A percentile compares a stretch with the other conserved stretches of the same genome.
These are phyloP conservation scores for Phyllosticta capitalensis DNA, from an alignment of 2,329 filamentous ascomycete genomes.

Conservation along the genomic window DNA sequence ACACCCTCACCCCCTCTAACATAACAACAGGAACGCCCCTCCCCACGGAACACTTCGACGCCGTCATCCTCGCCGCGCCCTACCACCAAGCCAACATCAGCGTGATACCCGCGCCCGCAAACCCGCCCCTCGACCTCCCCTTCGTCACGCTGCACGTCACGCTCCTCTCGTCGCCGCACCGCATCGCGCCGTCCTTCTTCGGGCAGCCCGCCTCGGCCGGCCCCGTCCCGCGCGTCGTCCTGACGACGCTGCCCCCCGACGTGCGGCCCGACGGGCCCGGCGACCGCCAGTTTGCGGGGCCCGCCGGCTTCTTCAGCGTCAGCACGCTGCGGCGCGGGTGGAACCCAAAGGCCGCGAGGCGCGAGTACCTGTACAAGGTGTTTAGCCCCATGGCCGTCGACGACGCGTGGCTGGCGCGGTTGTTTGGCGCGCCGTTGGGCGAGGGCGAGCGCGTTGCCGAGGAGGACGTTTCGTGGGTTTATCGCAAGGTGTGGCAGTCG, in stretches of 20 bases:
- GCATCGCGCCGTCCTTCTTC: constrained; percentile 66
- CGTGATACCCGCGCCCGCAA: constrained; percentile 33
- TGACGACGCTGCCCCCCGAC: constrained; percentile 66
- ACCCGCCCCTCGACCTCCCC: constrained; percentile 64
- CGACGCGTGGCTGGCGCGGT: constrained; percentile 36
- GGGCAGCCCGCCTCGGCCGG: constrained; percentile 45
- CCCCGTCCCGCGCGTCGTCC: constrained; percentile 60
- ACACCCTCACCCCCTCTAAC: constrained; percentile 30
- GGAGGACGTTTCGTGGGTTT: constrained; percentile 60
- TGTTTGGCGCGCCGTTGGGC: constrained; percentile 36
- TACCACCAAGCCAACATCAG: constrained; percentile 69
- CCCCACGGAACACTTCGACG: constrained; percentile 51
- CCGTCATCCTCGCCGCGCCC: constrained; percentile 73
- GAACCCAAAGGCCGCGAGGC: constrained; percentile 41
- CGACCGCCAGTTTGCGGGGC: constrained; percentile 50
- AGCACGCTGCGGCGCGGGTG: constrained; percentile 58
- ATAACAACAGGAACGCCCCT: constrained; percentile 1
- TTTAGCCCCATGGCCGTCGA: constrained; percentile 48
- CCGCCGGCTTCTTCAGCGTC: constrained; percentile 75
- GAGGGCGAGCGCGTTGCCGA: constrained; percentile 20
- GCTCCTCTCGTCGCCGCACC: constrained; percentile 68
- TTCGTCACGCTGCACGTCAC: constrained; percentile 86
- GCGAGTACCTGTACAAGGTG: constrained; percentile 56
- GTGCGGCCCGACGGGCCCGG: constrained; percentile 42
- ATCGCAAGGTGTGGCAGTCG: constrained; percentile 68